These are phyloP conservation scores for Trifolium repens DNA, from an alignment of 306 rosid genomes.

Conservation along the genomic window DNA sequence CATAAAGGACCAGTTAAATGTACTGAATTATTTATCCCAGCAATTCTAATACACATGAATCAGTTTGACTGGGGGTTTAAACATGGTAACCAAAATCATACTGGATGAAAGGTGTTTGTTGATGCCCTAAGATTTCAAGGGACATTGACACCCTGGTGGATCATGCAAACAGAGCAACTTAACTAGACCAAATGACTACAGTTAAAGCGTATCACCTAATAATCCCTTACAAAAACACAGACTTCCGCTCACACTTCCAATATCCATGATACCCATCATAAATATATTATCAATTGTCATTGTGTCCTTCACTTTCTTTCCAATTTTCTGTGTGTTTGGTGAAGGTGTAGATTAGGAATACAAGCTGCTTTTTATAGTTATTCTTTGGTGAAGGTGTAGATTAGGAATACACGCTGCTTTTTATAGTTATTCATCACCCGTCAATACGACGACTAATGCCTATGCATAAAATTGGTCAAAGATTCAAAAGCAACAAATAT, in stretches of 20 bases:
- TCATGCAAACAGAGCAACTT: slow-evolving; percentile 1
- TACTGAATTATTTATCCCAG: no score
- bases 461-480: slow-evolving; percentile 16
- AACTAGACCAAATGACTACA: not conserved
- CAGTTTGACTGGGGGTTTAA: not conserved
- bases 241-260: not conserved
- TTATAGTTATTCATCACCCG: not conserved
- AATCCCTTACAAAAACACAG: not conserved
- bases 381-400: not conserved
- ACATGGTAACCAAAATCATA: not conserved
- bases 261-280: not conserved
- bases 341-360: not conserved
- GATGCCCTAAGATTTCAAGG: not conserved
- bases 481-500: slow-evolving; percentile 32
- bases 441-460: not conserved
- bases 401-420: not conserved
- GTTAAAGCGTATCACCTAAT: not conserved
- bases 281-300: not conserved
- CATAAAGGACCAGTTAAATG: no score
- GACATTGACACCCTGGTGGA: not conserved
- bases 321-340: not conserved
- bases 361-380: not conserved
- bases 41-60: not conserved
- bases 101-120: not conserved
- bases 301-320: not conserved